Evolutionary conservation across 495 filamentous ascomycete genomes (phyloP), one percentile per base, ranked within the genome.

Genomic region (Penicillium bovifimosum): DNA sequence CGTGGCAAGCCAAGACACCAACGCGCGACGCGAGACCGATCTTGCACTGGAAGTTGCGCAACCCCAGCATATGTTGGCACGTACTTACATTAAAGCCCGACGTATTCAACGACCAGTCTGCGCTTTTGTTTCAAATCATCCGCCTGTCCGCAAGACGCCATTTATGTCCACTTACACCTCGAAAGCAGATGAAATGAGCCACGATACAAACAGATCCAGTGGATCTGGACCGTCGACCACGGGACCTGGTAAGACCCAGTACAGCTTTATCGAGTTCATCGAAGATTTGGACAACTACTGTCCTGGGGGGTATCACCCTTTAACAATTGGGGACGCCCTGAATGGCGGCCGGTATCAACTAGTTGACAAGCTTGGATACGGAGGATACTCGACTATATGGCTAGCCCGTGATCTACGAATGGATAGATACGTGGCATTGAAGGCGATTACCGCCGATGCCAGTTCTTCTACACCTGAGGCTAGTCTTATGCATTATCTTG

Each of bases 331-430:
- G 5, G 73, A 75, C 20, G 29, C 46, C 2, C 50, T 70, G 18
- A 38, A 68, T 36, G 45, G 68, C 3, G 59, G 57, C 17, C 65
- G 65, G 11, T 77, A 75, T 47, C 58, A 50, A 28, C 49, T 76
- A 1, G 61, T 74, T 14, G 57, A 75, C 45, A 76, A 76, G 41
- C 65, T 77, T 24, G 74, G 73, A 0, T 58, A 63, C 41, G 73
- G 73, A 54, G 55, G 62, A 10, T 76, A 66, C 56, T 76, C 71
- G 4, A 76, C 75, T 16, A 63, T 68, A 34, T 77, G 72, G 73
- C 68, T 78, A 24, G 71, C 68, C 41, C 55, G 54, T 9, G 71
- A 76, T 40, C 18, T 42, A 35, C 52, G 16, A 38, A 41, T n/a
- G 29, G 44, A 36, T 7, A 50, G 27, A 46, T 60, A 63, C 42